These are phyloP conservation scores for Penicillium psychrofluorescens DNA, from an alignment of 495 filamentous ascomycete species.

Conservation along the genomic window DNA sequence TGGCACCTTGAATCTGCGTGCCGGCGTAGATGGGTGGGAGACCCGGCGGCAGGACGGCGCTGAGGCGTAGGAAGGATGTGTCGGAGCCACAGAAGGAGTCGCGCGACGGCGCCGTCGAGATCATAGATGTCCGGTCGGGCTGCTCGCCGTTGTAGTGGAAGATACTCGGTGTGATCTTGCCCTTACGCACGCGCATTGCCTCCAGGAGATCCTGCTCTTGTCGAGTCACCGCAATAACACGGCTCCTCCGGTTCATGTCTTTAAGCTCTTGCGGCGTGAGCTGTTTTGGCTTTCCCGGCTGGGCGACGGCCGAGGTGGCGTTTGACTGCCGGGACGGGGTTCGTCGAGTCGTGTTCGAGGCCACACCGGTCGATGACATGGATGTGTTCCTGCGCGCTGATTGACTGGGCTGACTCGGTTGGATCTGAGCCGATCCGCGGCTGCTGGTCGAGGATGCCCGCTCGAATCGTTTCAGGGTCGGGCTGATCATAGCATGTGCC, in stretches of 20 bases:
- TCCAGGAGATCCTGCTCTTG: conserved; percentile 81
- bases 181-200: conserved; percentile 70
- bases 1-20: conserved; percentile 20
- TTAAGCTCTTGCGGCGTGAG: conserved; percentile 20
- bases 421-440: conserved; percentile 16
- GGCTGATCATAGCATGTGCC: conserved; percentile 24
- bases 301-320: conserved; percentile 24
- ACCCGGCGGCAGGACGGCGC: conserved; percentile 26
- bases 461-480: conserved; percentile 20
- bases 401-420: conserved; percentile 5
- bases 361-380: conserved; percentile 19
- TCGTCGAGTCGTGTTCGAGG: conserved; percentile 13
- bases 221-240: conserved; percentile 76
- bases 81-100: conserved; percentile 34
- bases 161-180: conserved; percentile 66
- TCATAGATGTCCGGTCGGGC: conserved; percentile 16
- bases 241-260: conserved; percentile 43
- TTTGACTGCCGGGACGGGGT: conserved; percentile 28
- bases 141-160: conserved; percentile 33
- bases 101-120: conserved; percentile 28
- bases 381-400: conserved; percentile 15
- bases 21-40: conserved; percentile 17
- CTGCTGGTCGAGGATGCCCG: conserved; percentile 22
- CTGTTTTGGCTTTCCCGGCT: conserved; percentile 23
- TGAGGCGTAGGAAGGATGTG: conserved; percentile 39